Base-by-base conservation (phyloP, 1,284 basidiomycete genomes). In the Marasmius tenuissimus region DNA sequence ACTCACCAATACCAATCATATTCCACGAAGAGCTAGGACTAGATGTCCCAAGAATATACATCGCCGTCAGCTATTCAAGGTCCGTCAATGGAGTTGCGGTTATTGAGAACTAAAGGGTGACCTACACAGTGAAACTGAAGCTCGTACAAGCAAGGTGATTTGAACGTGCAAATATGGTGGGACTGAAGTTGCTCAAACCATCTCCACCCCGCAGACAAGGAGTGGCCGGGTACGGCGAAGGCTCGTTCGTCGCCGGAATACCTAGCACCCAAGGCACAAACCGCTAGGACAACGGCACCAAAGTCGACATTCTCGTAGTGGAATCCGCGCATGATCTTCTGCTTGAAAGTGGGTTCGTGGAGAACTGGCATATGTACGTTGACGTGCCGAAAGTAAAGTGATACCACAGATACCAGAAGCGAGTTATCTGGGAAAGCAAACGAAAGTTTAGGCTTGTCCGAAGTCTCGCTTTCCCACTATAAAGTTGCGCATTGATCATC, bases 201-300 rank as follows among this genome's bases (percentile, higher is more conserved):
- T 20, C 20, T 47, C 45, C 45, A 47, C 2, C 45, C 45, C 14
- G 45, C 45, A 8, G 54, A 34, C 22, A 22, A 40, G 4, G 38
- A 22, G 9, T 22, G 4, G 14, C 14, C 42, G 18, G 54, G 39
- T 10, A 10, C 16, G 4, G 54, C 12, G 9, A 42, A 56, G 7
- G 42, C 18, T 20, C 12, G 12, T 27, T 52, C 47, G 6, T 42
- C 57, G 5, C 56, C 56, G 11, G 45, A 47, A 47, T n/a, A 47
- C 45, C 45, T 47, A 20, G 45, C 16, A 5, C 11, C 45, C 20
- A 58, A 52, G 8, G 61, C 61, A 33, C 61, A 61, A 4, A 61
- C 61, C 4, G 56, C 57, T 33, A 61, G 53, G 10, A 58, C 61
- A 22, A 61, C 12, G 11, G 57, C 61, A 0, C 61, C 61, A 38